phyloP scores from a whole-genome alignment of 1,284 basidiomycete species.

The Melampsora larici-populina region DNA sequence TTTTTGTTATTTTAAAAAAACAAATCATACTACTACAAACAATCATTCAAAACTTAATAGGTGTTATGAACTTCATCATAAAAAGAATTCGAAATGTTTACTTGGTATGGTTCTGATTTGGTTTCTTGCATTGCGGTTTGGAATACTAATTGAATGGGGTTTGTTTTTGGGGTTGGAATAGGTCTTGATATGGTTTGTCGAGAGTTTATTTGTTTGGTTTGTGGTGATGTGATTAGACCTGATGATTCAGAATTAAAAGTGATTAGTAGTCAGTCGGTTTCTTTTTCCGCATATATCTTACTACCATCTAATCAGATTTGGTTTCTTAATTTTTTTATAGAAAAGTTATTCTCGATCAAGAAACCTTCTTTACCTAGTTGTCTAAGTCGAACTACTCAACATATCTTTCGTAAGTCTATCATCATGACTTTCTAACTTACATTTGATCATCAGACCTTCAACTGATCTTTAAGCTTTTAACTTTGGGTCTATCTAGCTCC shows the following conservation, averaged over 20 bases:
- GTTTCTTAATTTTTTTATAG: neutral
- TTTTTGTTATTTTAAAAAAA: slow-evolving; percentile 3
- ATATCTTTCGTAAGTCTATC: slow-evolving; percentile 24
- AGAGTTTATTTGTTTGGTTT: slow-evolving; percentile 38
- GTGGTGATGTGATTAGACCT: slow-evolving; percentile 19
- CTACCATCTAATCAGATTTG: neutral
- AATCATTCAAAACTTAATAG: neutral
- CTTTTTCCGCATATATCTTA: neutral
- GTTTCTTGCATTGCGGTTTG: neutral
- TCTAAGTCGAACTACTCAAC: slow-evolving; percentile 29
- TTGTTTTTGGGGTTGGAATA: neutral
- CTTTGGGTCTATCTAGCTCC: neutral
- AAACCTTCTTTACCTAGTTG: slow-evolving; percentile 20
- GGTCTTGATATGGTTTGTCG: slow-evolving; percentile 28
- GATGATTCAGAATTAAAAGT: slow-evolving; percentile 34
- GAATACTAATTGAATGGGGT: neutral
- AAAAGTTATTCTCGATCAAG: slow-evolving; percentile 17
- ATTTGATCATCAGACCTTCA: neutral
- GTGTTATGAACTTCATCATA: slow-evolving; percentile 4
- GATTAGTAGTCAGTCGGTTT: neutral
- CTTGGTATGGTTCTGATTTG: slow-evolving; percentile 16
- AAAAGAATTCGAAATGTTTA: slow-evolving; percentile 12
- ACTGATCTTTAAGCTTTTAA: neutral
- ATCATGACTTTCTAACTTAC: neutral
- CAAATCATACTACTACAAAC: neutral